A percentile compares a stretch with the other conserved stretches of the same genome.
phyloP scores from a whole-genome alignment of 495 filamentous ascomycete genomes.

The Penicillium herquei region DNA sequence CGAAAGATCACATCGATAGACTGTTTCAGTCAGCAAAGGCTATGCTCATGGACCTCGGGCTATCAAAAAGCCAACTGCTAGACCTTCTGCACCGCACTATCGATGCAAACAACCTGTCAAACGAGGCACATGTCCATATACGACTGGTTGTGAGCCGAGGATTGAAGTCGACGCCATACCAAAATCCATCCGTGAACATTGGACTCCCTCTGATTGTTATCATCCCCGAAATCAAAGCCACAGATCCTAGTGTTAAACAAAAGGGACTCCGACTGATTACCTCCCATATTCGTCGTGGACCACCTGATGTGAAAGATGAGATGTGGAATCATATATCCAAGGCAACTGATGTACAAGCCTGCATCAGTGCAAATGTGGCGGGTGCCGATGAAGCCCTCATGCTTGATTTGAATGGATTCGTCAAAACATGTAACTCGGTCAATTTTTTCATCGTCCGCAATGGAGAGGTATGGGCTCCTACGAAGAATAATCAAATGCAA shows the following conservation, averaged over 20 bases:
- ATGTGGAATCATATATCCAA: slow-evolving; percentile 3
- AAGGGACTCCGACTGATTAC: not conserved
- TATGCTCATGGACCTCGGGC: not conserved
- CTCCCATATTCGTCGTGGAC: not conserved
- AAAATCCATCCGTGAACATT: slow-evolving; percentile 1
- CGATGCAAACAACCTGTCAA: not conserved
- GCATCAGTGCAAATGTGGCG: not conserved
- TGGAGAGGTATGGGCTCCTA: slow-evolving; percentile 2
- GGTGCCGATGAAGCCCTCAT: slow-evolving; percentile 1
- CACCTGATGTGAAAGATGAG: slow-evolving; percentile 2
- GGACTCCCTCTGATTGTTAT: slow-evolving; percentile 3
- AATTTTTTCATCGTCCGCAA: slow-evolving; percentile 3
- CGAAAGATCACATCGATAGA: not conserved
- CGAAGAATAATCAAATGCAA: slow-evolving; percentile 2
- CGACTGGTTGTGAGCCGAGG: slow-evolving; percentile 1
- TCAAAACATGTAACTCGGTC: not conserved
- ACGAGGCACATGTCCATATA: slow-evolving; percentile 1
- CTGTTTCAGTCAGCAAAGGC: slow-evolving; percentile 4
- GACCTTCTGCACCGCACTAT: not conserved
- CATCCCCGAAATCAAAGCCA: slow-evolving; percentile 1
- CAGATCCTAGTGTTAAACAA: not conserved
- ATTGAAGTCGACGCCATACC: slow-evolving; percentile 3
- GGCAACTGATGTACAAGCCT: slow-evolving; percentile 2
- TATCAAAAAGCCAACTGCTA: not conserved
- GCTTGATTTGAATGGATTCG: slow-evolving; percentile 1